Base-by-base conservation (phyloP, 1,139 yeast genomes). In the Scheffersomyces lignicola region DNA sequence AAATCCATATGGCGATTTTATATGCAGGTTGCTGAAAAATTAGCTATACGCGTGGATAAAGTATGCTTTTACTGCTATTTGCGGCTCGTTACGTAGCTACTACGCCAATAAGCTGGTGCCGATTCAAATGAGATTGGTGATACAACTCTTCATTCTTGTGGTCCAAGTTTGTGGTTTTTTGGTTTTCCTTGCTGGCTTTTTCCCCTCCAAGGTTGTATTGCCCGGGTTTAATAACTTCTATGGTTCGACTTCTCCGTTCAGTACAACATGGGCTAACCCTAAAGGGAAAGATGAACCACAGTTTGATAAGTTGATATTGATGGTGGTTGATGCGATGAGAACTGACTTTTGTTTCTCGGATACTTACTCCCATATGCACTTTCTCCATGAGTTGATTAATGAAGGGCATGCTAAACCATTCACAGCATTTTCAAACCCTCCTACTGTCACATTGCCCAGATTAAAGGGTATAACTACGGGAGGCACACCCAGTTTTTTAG, bases 301-400 rank as follows among this genome's bases (percentile, higher is more conserved):
- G 35, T 92, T 88, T 53, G 74, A 80, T 36, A 80, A 78, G 44
- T 58, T 89, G 25, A 78, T 92, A 1, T 57, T 94, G 21, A 80
- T 94, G 78, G 94, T 94, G 3, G 83, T 94, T 5, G 99, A 94
- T 62, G 98, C 98, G 3, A 69, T 92, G 69, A 65, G 99, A 43
- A 72, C 94, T 9, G 98, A 94, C 55, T 90, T 89, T 54, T 62
- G 89, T 57, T 92, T 77, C 53, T 79, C 87, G 2, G 69, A 74
- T 20, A 49, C 65, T 3, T 76, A 88, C 1, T 61, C 81, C 1
- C 49, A 56, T 26, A 87, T 92, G 83, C 34, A 53, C 0, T 78
- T 76, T 49, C 73, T 85, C 2, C 97, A 92, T 48, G 46, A 59
- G 5, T 60, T 89, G 44, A 66, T 92, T n/a, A 70, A 75, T 34